Base-by-base conservation (phyloP, 768 basidiomycete species). In the Boletus rubroflammeus region DNA sequence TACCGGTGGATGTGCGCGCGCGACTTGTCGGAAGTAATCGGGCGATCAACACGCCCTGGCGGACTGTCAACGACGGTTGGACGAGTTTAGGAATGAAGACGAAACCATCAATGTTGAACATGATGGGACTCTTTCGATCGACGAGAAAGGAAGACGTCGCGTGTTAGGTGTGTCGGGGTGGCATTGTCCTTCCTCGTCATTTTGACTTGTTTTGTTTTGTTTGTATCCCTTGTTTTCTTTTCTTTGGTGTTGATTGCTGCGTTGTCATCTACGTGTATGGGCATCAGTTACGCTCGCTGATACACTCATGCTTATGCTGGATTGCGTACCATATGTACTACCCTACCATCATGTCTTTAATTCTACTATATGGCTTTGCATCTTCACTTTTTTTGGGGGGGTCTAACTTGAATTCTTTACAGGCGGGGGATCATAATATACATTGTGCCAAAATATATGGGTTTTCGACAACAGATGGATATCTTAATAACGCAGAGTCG, bases 121-220 rank as follows among this genome's bases (percentile, higher is more conserved):
- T 71, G 65, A 68, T 65, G 53, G 64, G 64, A 21, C 57, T 73
- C 36, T 67, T 76, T 51, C 70, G 65, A 23, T 64, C 69, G 11
- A 54, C 52, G 11, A 59, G 50, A 45, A 68, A 60, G 54, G 59
- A 70, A 29, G 55, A 59, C 2, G 39, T 46, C 6, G 36, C 23
- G 7, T 40, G 41, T n/a, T 62, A 61, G 32, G 14, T 15, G 23
- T 14, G 11, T 23, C 14, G 23, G 21, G 14, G 23, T 10, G 1
- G 5, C 8, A 25, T 47, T 14, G 17, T n/a, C 21, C 32, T 9
- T 43, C 19, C 13, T 41, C 35, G 10, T 35, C 6, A 2, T 31
- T 21, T 32, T 9, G 25, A 44, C 25, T 28, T n/a, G n/a, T n/a
- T 7, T 25, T 32, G 14, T 23, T 6, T 5, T 32, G 13, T 23